Percentiles rank a stretch among this genome's conserved stretches.
These are phyloP conservation scores for Bidens hawaiensis DNA, from an alignment of 140 eudicot species.

Conservation along the genomic window DNA sequence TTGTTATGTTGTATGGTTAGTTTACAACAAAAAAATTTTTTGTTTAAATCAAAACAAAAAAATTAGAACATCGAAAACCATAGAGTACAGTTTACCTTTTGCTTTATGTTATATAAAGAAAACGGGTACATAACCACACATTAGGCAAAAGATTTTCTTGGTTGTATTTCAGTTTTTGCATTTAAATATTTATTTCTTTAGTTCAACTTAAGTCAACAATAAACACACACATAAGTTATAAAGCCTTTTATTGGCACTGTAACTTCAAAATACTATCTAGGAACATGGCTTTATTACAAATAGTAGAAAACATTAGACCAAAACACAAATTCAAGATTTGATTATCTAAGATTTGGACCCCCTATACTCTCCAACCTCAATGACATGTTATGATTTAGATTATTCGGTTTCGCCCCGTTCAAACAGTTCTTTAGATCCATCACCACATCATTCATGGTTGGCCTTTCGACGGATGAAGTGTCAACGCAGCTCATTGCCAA, in stretches of 20 bases:
- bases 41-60: too few relatives aligned
- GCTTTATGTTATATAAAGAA: too few relatives aligned
- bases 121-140: too few relatives aligned
- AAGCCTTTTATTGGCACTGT: background rate
- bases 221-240: background rate
- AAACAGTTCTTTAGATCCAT: slow-evolving; percentile 31
- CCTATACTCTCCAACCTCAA: slow-evolving; percentile 19
- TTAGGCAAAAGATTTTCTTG: too few relatives aligned
- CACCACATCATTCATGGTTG: slow-evolving; percentile 43
- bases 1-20: too few relatives aligned
- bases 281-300: background rate
- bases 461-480: slow-evolving; percentile 21
- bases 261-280: background rate
- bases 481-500: slow-evolving; percentile 36
- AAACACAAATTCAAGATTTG: slow-evolving; percentile 1
- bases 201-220: too few relatives aligned
- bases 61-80: too few relatives aligned
- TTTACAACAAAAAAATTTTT: too few relatives aligned
- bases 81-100: too few relatives aligned
- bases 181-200: too few relatives aligned
- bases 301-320: slow-evolving; percentile 8
- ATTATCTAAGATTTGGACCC: slow-evolving; percentile 19
- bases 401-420: background rate
- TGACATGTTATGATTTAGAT: slow-evolving; percentile 7
- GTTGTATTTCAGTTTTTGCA: too few relatives aligned